Percentiles rank a stretch among this genome's conserved stretches.
Conservation (phyloP, 2,329 filamentous ascomycete species). For the Aspergillus arachidicola region DNA sequence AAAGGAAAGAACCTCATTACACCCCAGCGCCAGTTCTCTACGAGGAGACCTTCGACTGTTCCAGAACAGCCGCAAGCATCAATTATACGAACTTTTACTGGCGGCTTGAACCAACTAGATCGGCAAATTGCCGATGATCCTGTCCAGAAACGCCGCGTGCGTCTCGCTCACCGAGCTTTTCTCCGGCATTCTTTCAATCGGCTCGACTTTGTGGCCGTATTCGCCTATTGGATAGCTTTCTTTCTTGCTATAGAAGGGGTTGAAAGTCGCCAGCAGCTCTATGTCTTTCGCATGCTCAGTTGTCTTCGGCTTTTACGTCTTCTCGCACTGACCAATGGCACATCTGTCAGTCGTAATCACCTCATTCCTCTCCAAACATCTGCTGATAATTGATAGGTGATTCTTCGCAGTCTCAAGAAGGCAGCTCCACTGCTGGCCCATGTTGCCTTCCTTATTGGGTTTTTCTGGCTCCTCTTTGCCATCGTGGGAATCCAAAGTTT, state of each 20-base stretch:
- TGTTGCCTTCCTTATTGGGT: conserved; percentile 89
- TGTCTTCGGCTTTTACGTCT: conserved; percentile 90
- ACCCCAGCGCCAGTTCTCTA: conserved; percentile 73
- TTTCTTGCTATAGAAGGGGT: conserved; percentile 69
- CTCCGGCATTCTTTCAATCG: conserved; percentile 94
- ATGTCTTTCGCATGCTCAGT: conserved; percentile 94
- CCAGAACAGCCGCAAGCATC: conserved; percentile 48
- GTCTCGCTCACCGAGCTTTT: conserved; percentile 88
- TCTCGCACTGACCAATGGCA: conserved; percentile 90
- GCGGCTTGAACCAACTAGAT: conserved; percentile 67
- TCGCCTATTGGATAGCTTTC: conserved; percentile 95
- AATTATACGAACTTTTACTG: conserved; percentile 76
- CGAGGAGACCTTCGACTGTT: conserved; percentile 54
- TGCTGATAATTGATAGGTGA: conserved; percentile 62
- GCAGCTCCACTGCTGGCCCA: conserved; percentile 88
- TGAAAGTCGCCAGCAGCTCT: conserved; percentile 72
- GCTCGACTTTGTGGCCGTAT: conserved; percentile 88
- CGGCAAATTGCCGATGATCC: conserved; percentile 60
- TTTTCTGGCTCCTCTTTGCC: conserved; percentile 97
- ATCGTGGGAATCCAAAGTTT: conserved; percentile 98
- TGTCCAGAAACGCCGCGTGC: conserved; percentile 77
- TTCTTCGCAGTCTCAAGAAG: conserved; percentile 91
- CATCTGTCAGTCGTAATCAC: conserved; percentile 63
- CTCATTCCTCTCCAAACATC: background rate
- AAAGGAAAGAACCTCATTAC: conserved; percentile 80